phyloP scores from a whole-genome alignment of 352 stramenopile genomes.

The Albugo candida region DNA sequence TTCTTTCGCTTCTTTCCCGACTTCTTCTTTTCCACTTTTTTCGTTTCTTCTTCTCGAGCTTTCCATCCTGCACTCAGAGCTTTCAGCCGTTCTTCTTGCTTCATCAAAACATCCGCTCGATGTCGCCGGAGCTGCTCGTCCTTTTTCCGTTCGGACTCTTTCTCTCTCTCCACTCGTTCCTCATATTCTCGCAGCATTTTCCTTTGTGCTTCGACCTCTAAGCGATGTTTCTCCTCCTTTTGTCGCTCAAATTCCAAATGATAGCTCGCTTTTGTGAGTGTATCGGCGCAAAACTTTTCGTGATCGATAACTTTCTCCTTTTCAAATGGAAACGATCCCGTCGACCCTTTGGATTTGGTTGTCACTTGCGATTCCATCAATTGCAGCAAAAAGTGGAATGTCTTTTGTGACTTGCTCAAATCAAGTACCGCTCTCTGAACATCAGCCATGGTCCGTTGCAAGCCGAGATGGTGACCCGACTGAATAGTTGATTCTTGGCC shows the following conservation, averaged over 20 bases:
- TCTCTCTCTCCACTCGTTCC: conserved; percentile 44
- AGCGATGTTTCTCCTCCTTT: conserved; percentile 61
- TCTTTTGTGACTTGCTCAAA: conserved; percentile 62
- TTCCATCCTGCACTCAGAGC: conserved; percentile 68
- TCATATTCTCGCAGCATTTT: conserved; percentile 70
- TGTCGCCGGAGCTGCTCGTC: conserved; percentile 43
- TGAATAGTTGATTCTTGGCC: conserved; percentile 36
- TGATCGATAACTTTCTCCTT: conserved; percentile 77
- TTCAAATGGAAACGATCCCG: conserved; percentile 39
- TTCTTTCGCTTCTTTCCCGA: conserved; percentile 49
- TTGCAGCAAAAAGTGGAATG: conserved; percentile 65
- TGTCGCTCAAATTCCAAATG: conserved; percentile 80
- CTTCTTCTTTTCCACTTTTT: conserved; percentile 61
- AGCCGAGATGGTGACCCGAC: neutral
- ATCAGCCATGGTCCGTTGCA: conserved; percentile 68
- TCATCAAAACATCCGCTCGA: conserved; percentile 46
- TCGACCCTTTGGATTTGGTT: conserved; percentile 40
- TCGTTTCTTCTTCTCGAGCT: conserved; percentile 60
- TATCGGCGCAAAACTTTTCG: conserved; percentile 75
- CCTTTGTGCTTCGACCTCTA: conserved; percentile 65
- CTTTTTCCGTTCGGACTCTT: conserved; percentile 21
- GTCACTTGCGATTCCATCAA: conserved; percentile 25
- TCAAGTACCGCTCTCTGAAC: conserved; percentile 77
- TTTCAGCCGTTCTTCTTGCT: conserved; percentile 68
- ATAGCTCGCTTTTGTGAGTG: conserved; percentile 69